Conservation (phyloP, 2,329 filamentous ascomycete genomes). For the Colletotrichum spaethianum region DNA sequence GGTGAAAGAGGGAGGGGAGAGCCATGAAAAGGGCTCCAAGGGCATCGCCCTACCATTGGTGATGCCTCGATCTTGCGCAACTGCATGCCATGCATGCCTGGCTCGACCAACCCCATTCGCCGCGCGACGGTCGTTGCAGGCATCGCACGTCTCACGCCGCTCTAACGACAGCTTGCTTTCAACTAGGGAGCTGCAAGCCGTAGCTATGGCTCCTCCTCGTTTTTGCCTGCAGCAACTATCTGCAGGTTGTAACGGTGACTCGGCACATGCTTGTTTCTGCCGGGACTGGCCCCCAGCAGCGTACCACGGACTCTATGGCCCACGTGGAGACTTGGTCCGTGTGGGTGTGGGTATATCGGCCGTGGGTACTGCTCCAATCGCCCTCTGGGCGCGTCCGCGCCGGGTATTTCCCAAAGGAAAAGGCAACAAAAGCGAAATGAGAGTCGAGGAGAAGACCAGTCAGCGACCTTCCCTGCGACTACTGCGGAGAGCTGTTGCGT, state of each 20-base stretch:
- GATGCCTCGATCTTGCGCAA: conserved; percentile 13
- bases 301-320: conserved; percentile 35
- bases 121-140: conserved; percentile 22
- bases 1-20: background rate
- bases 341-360: conserved; percentile 28
- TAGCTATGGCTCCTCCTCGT: conserved; percentile 17
- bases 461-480: background rate
- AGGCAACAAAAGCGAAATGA: conserved; percentile 6
- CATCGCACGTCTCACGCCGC: conserved; percentile 28
- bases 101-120: conserved; percentile 23
- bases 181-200: conserved; percentile 13
- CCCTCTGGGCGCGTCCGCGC: background rate
- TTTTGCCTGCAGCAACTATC: conserved; percentile 30
- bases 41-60: conserved; percentile 14
- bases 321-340: conserved; percentile 40
- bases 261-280: conserved; percentile 42
- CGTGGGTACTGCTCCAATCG: conserved; percentile 3
- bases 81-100: conserved; percentile 19
- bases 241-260: conserved; percentile 39
- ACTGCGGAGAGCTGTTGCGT: conserved; percentile 5
- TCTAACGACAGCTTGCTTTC: conserved; percentile 22
- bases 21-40: conserved; percentile 7
- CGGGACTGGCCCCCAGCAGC: conserved; percentile 37
- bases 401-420: background rate
- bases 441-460: conserved; percentile 19